Evolutionary conservation across 176 grass and related monocot genomes (phyloP), one percentile per base, ranked within the genome.

Genomic region (Sorghum bicolor): DNA sequence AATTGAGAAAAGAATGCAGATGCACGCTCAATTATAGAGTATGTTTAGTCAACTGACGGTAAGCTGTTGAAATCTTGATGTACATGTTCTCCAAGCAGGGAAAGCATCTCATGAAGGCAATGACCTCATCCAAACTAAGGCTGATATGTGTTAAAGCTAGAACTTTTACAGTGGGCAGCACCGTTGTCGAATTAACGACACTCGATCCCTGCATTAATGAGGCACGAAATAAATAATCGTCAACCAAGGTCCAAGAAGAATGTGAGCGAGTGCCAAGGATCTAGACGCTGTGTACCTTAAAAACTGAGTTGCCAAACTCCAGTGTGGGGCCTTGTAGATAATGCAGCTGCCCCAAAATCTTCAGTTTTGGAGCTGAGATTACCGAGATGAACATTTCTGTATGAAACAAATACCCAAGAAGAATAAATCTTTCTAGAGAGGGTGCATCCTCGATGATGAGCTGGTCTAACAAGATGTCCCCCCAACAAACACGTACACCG

Each of bases 341-440:
- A 0, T 48, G 16, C 45, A 50, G 15, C 45, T 50, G 47, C 1
- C 47, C 47, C 47, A 50, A 50, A 19, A 50, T 50, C 47, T 50
- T 50, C 16, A 50, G 47, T 2, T 19, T 50, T 19, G 47, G 47
- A 19, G 47, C 47, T 0, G 47, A 50, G 47, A 50, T 19, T 16
- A 50, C 47, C 0, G 16, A 50, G 4, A 50, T 19, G 1, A 19
- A 1, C 16, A 50, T 6, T 50, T 50, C 1, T 19, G 1, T 4
- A 1, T 1, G 0, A 50, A 19, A 6, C 5, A 0, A 1, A 19
- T 2, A 0, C 16, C 5, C 47, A 50, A 50, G 16, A 50, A 50
- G 47, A 50, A 50, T 15, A 1, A 50, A 50, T 50, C 47, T 50
- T 19, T 50, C 47, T 0, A 19, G 47, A 50, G 4, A 25, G n/a